Conservation (phyloP, 176 grass and related monocot genomes). For the Bromus sterilis region DNA sequence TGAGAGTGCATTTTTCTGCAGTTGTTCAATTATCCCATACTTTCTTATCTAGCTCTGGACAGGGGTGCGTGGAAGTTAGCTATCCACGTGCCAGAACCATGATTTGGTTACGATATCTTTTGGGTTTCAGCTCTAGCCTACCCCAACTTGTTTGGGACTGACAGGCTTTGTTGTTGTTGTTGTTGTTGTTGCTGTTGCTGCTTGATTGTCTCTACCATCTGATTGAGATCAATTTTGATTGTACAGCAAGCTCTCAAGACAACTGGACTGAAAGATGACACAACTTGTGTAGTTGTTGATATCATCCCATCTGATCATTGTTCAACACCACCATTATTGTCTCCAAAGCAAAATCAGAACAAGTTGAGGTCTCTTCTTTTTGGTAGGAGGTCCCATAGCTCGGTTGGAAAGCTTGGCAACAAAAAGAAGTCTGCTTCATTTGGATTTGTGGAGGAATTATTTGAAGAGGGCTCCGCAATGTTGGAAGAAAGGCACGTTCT, state of each 20-base stretch:
- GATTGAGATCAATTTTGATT: conserved; percentile 12
- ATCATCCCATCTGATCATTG: conserved; percentile 65
- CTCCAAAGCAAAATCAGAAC: conserved; percentile 70
- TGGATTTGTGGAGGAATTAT: conserved; percentile 76
- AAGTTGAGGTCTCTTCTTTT: conserved; percentile 79
- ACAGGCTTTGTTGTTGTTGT: too few relatives aligned
- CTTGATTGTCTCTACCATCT: background rate
- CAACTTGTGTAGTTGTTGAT: conserved; percentile 94
- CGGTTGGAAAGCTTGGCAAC: conserved; percentile 44
- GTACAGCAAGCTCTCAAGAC: conserved; percentile 85
- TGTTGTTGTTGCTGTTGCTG: too few relatives aligned
- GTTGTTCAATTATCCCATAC: background rate
- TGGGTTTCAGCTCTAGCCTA: too few relatives aligned
- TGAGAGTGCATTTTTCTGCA: conserved; percentile 5
- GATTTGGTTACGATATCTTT: too few relatives aligned
- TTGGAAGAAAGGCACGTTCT: conserved; percentile 82
- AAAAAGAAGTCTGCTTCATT: conserved; percentile 41
- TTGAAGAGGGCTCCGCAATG: conserved; percentile 93
- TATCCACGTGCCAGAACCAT: too few relatives aligned
- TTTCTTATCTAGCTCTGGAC: too few relatives aligned
- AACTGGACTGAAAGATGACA: conserved; percentile 96
- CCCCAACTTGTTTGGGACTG: too few relatives aligned
- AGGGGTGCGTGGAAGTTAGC: too few relatives aligned
- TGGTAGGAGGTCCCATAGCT: conserved; percentile 52
- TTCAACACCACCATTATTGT: conserved; percentile 45